Percentiles rank a stretch among this genome's conserved stretches.
Conservation (phyloP, 2,329 filamentous ascomycete genomes). For the Beauveria varroae region DNA sequence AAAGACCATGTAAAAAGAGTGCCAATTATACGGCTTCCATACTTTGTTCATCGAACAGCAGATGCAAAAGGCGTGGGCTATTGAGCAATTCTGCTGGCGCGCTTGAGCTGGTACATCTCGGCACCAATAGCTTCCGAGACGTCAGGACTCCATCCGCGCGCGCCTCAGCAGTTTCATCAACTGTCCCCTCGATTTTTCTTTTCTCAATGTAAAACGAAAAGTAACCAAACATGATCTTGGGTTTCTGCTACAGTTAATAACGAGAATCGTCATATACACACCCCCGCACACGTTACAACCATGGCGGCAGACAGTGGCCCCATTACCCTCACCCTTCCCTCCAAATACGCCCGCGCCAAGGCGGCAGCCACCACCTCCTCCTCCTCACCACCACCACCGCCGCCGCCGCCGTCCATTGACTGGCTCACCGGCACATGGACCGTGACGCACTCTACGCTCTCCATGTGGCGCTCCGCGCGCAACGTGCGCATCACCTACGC, state of each 20-base stretch:
- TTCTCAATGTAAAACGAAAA: too few species aligned
- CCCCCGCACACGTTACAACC: neutral
- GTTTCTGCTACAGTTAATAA: neutral
- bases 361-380: neutral
- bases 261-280: neutral
- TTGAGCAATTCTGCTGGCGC: neutral
- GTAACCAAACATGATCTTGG: too few species aligned
- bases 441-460: slow-evolving; percentile 67
- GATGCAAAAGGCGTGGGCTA: too few species aligned
- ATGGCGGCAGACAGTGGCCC: slow-evolving; percentile 2
- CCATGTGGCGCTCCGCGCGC: slow-evolving; percentile 73
- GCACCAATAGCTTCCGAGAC: neutral
- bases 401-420: slow-evolving; percentile 28
- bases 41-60: neutral
- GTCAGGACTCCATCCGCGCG: neutral
- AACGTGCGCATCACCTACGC: slow-evolving; percentile 77
- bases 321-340: slow-evolving; percentile 5
- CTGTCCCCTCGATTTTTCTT: neutral
- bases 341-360: neutral
- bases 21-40: too few species aligned
- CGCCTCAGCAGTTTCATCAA: neutral
- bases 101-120: neutral
- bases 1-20: too few species aligned
- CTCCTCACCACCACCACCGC: neutral
- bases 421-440: slow-evolving; percentile 63